Percentiles rank a stretch among this genome's conserved stretches.
Conservation (phyloP, 305 asterid genomes). For the Lippia alba region DNA sequence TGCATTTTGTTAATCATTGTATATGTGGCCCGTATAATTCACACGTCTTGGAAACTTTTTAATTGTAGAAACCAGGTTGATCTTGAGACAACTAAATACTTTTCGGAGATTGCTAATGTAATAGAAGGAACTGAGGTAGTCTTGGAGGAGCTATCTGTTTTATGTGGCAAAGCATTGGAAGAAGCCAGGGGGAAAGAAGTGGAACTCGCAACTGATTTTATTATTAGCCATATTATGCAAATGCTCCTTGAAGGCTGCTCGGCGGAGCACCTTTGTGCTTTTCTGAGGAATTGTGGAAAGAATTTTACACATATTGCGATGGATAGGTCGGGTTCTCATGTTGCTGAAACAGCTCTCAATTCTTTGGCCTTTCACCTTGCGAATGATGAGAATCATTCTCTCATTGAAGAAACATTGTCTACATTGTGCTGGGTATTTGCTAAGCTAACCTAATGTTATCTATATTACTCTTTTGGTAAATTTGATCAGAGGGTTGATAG, state of each 20-base stretch:
- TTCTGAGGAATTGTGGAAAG: slow-evolving; percentile 62
- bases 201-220: slow-evolving; percentile 92
- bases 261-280: slow-evolving; percentile 73
- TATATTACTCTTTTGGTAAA: slow-evolving; percentile 4
- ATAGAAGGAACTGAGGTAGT: slow-evolving; percentile 80
- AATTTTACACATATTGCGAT: slow-evolving; percentile 64
- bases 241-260: slow-evolving; percentile 86
- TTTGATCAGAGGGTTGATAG: slow-evolving; percentile 12
- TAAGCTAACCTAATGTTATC: slow-evolving; percentile 17
- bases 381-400: slow-evolving; percentile 59
- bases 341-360: slow-evolving; percentile 90
- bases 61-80: slow-evolving; percentile 72
- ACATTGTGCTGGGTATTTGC: slow-evolving; percentile 68
- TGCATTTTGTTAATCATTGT: slow-evolving; percentile 16
- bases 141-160: slow-evolving; percentile 68
- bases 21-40: not conserved
- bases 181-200: slow-evolving; percentile 94
- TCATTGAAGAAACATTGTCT: slow-evolving; percentile 63
- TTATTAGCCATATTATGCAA: slow-evolving; percentile 94
- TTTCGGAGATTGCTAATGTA: slow-evolving; percentile 80
- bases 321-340: slow-evolving; percentile 99
- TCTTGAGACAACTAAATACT: slow-evolving; percentile 86
- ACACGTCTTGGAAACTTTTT: slow-evolving; percentile 15
- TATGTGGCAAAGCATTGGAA: slow-evolving; percentile 91
- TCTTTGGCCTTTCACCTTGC: slow-evolving; percentile 80